Evolutionary conservation across 371 early-diverging fungal species (phyloP).

Genomic region (Lichtheimia hyalospora): DNA sequence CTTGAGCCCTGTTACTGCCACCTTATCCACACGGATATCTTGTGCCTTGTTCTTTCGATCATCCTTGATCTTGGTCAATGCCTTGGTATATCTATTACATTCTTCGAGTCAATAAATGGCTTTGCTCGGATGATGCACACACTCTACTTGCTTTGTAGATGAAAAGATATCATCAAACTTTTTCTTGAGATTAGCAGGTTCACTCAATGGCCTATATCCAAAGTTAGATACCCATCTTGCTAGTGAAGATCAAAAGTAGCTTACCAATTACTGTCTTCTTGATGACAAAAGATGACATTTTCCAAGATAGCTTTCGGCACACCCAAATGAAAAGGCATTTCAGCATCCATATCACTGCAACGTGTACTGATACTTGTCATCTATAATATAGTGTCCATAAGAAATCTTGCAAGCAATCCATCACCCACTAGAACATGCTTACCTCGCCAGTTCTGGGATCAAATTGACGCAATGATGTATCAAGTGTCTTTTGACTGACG

Average conservation of each 20-base stretch:
- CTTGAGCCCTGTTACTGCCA: constrained; percentile 67
- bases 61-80: constrained; percentile 81
- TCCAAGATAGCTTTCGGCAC: constrained; percentile 94
- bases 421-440: neutral
- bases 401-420: neutral
- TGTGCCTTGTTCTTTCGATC: constrained; percentile 72
- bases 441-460: constrained; percentile 68
- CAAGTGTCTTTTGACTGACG: constrained; percentile 83
- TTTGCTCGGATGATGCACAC: neutral
- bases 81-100: constrained; percentile 85
- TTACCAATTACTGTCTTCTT: constrained; percentile 98
- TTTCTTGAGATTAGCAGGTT: constrained; percentile 92
- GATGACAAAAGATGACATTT: constrained; percentile 99
- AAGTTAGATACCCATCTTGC: neutral
- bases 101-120: too few species aligned
- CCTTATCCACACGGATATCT: constrained; percentile 68
- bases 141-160: constrained; percentile 68
- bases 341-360: constrained; percentile 88
- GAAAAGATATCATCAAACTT: constrained; percentile 99
- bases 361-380: constrained; percentile 73
- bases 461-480: constrained; percentile 68
- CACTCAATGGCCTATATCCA: constrained; percentile 82
- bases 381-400: constrained; percentile 22
- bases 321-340: constrained; percentile 86
- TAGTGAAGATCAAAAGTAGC: too few species aligned